Evolutionary conservation across 495 filamentous ascomycete species (phyloP).

Genomic region (Penicillium argentinense): DNA sequence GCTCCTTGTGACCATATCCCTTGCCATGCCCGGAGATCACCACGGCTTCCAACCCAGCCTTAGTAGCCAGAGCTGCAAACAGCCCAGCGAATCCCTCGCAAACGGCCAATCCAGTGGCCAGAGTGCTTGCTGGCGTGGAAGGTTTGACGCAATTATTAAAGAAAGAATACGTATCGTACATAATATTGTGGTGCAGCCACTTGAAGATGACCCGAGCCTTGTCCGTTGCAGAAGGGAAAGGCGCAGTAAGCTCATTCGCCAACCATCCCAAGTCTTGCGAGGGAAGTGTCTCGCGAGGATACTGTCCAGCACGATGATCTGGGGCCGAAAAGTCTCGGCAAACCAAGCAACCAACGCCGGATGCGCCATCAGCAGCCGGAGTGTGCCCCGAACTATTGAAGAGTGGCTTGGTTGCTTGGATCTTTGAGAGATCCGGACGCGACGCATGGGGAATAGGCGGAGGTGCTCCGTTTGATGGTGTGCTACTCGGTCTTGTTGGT

Average conservation of each 20-base stretch:
- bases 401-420: constrained; percentile 56
- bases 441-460: constrained; percentile 58
- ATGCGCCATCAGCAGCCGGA: constrained; percentile 5
- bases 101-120: constrained; percentile 76
- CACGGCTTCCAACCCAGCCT: constrained; percentile 69
- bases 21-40: constrained; percentile 83
- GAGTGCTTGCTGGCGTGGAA: constrained; percentile 64
- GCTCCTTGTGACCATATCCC: constrained; percentile 67
- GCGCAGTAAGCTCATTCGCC: constrained; percentile 70
- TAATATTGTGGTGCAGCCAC: constrained; percentile 93
- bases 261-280: constrained; percentile 66
- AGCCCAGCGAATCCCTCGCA: constrained; percentile 91
- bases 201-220: constrained; percentile 91
- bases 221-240: constrained; percentile 79
- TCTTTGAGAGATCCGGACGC: constrained; percentile 57
- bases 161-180: constrained; percentile 77
- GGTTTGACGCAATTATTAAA: constrained; percentile 65
- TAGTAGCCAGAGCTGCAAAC: constrained; percentile 69
- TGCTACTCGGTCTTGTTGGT: constrained; percentile 18
- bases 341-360: constrained; percentile 60
- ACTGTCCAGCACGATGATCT: constrained; percentile 74
- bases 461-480: constrained; percentile 30
- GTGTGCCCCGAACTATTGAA: constrained; percentile 21
- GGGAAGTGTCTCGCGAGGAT: constrained; percentile 69
- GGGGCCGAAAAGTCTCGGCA: constrained; percentile 87